Percentiles rank a stretch among this genome's conserved stretches.
phyloP scores from a whole-genome alignment of 2,329 filamentous ascomycete genomes.

The Ploettnerulaceae sp. region DNA sequence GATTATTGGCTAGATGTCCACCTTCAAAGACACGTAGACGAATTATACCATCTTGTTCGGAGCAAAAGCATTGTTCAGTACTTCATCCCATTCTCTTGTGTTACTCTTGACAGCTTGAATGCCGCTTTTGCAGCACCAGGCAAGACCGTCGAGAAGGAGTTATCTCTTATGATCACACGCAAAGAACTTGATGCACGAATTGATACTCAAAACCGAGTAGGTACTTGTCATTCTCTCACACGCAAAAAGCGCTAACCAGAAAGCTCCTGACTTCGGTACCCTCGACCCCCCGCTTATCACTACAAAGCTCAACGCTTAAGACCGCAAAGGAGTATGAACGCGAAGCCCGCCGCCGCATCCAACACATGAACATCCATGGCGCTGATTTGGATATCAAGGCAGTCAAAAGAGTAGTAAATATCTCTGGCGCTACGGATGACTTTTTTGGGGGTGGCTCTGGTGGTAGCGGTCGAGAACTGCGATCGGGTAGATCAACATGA shows the following conservation, averaged over 20 bases:
- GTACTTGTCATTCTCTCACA: slow-evolving; percentile 12
- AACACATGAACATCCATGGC: slow-evolving; percentile 69
- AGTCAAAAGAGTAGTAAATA: slow-evolving; percentile 10
- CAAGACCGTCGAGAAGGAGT: slow-evolving; percentile 64
- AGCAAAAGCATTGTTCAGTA: slow-evolving; percentile 93
- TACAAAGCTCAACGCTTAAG: slow-evolving; percentile 66
- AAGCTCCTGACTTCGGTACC: slow-evolving; percentile 70
- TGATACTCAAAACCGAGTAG: slow-evolving; percentile 72
- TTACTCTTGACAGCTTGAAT: slow-evolving; percentile 75
- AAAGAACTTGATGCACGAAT: slow-evolving; percentile 72
- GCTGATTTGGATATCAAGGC: slow-evolving; percentile 65
- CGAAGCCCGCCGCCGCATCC: slow-evolving; percentile 69
- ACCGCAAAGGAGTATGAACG: slow-evolving; percentile 68
- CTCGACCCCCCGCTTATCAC: slow-evolving; percentile 58
- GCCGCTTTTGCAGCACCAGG: slow-evolving; percentile 65
- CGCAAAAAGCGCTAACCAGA: slow-evolving; percentile 16
- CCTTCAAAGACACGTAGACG: slow-evolving; percentile 66
- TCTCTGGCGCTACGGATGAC: slow-evolving; percentile 11
- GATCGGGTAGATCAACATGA: slow-evolving; percentile 5
- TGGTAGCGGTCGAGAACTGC: slow-evolving; percentile 4
- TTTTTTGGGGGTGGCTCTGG: slow-evolving; percentile 9
- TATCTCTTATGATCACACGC: slow-evolving; percentile 71
- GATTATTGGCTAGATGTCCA: slow-evolving; percentile 92
- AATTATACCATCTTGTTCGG: slow-evolving; percentile 70
- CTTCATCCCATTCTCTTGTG: slow-evolving; percentile 82